These are phyloP conservation scores for Zelopaecilomyces penicillatus DNA, from an alignment of 2,329 filamentous ascomycete genomes.

Conservation along the genomic window DNA sequence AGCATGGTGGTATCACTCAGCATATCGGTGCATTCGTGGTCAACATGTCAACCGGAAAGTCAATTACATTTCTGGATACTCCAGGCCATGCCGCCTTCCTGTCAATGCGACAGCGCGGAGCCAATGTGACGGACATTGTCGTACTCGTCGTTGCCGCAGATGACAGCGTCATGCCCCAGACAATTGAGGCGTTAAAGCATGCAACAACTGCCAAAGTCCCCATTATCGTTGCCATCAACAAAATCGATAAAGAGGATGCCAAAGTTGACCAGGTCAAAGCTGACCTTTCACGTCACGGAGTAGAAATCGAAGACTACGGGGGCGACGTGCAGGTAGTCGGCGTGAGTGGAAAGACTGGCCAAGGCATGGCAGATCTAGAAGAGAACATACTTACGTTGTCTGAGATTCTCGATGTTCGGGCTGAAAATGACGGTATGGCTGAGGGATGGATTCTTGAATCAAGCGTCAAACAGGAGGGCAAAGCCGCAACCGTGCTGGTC, in stretches of 20 bases:
- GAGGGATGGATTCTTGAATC: conserved; percentile 95
- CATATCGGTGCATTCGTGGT: conserved; percentile 98
- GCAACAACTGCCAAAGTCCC: conserved; percentile 80
- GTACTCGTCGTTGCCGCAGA: conserved; percentile 93
- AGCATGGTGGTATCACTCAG: conserved; percentile 96
- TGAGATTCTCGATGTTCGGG: conserved; percentile 84
- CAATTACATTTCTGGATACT: conserved; percentile 94
- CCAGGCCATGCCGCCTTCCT: conserved; percentile 94
- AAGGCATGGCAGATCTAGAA: conserved; percentile 85
- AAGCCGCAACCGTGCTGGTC: conserved; percentile 81
- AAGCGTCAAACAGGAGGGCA: conserved; percentile 75
- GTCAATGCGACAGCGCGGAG: conserved; percentile 90
- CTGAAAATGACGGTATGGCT: conserved; percentile 64
- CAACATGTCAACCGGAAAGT: conserved; percentile 72
- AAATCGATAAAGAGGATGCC: conserved; percentile 82
- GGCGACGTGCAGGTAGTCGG: conserved; percentile 88
- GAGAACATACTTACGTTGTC: conserved; percentile 81
- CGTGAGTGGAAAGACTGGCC: conserved; percentile 88
- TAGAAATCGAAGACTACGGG: conserved; percentile 91
- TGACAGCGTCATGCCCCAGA: conserved; percentile 96
- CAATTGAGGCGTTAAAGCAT: conserved; percentile 91
- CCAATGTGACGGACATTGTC: conserved; percentile 93
- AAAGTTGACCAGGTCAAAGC: conserved; percentile 77
- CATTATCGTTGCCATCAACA: conserved; percentile 97
- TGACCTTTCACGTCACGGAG: conserved; percentile 72